Conservation (phyloP, 768 basidiomycete species). For the Phylloporus sp. region DNA sequence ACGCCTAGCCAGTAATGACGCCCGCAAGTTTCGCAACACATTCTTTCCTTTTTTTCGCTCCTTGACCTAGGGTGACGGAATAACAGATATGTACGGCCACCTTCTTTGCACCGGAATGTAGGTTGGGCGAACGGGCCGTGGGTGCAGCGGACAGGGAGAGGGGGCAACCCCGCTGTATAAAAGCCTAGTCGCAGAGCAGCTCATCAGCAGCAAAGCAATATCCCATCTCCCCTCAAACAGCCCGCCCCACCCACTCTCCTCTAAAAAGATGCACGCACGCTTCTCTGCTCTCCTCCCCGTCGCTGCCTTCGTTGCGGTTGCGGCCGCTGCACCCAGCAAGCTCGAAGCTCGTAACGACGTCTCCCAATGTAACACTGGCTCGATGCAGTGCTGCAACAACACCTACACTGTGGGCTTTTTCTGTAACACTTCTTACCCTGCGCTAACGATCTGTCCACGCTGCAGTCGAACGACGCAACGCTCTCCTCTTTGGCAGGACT, state of each 20-base stretch:
- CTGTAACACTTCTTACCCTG: too few relatives aligned
- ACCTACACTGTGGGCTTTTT: neutral
- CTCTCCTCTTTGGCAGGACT: neutral
- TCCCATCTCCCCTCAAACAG: neutral
- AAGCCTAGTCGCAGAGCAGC: neutral
- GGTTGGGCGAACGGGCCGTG: neutral
- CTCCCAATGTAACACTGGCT: constrained; percentile 8
- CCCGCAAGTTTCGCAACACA: neutral
- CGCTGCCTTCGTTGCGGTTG: constrained; percentile 7
- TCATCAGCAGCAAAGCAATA: neutral
- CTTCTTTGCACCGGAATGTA: neutral
- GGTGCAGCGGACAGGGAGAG: too few relatives aligned
- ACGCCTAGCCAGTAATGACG: neutral
- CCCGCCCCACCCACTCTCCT: neutral
- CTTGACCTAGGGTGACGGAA: neutral
- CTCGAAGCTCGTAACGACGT: neutral
- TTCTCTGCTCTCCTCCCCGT: constrained; percentile 8
- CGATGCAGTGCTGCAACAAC: constrained; percentile 2
- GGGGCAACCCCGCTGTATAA: constrained; percentile 8
- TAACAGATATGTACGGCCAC: neutral
- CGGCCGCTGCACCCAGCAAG: constrained; percentile 3
- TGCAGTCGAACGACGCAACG: neutral
- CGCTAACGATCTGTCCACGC: neutral
- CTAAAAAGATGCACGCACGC: constrained; percentile 6
- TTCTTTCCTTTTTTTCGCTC: neutral